Evolutionary conservation across 345 rosid genomes (phyloP).

Genomic region (Gossypium mustelinum): DNA sequence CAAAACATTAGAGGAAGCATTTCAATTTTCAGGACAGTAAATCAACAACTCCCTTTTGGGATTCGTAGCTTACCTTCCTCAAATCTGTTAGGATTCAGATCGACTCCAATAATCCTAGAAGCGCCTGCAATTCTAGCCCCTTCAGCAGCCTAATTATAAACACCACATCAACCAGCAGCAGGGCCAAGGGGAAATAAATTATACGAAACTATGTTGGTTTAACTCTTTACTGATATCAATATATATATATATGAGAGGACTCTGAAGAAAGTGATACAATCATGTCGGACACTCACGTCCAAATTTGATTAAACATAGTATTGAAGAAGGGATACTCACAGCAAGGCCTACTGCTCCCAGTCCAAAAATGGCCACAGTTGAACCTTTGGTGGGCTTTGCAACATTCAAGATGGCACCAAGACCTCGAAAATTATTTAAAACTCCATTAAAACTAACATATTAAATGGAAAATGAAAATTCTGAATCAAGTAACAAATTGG

Average conservation of each 20-base stretch:
- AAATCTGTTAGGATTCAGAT: conserved; percentile 31
- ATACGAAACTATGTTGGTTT: background rate
- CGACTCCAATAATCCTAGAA: conserved; percentile 42
- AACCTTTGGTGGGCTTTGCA: conserved; percentile 34
- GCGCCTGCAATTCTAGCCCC: conserved; percentile 38
- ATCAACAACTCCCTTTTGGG: background rate
- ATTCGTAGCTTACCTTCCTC: conserved; percentile 13
- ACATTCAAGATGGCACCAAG: conserved; percentile 43
- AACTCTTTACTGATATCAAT: too few relatives aligned
- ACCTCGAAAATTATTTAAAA: conserved; percentile 11
- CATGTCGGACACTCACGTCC: background rate
- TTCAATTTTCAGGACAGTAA: background rate
- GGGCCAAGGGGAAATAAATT: background rate
- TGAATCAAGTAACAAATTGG: background rate
- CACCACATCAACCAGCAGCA: background rate
- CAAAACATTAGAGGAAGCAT: background rate
- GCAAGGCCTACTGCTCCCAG: conserved; percentile 43
- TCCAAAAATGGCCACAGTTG: conserved; percentile 41
- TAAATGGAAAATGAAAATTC: background rate
- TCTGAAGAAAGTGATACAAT: too few relatives aligned
- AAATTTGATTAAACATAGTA: too few relatives aligned
- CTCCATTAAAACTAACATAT: background rate
- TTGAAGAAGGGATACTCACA: conserved; percentile 15
- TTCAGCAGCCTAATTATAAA: conserved; percentile 28
- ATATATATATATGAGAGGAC: too few relatives aligned